Evolutionary conservation across 2,329 filamentous ascomycete genomes (phyloP), one percentile per base, ranked within the genome.

Genomic region (Aspergillus hiratsukae): DNA sequence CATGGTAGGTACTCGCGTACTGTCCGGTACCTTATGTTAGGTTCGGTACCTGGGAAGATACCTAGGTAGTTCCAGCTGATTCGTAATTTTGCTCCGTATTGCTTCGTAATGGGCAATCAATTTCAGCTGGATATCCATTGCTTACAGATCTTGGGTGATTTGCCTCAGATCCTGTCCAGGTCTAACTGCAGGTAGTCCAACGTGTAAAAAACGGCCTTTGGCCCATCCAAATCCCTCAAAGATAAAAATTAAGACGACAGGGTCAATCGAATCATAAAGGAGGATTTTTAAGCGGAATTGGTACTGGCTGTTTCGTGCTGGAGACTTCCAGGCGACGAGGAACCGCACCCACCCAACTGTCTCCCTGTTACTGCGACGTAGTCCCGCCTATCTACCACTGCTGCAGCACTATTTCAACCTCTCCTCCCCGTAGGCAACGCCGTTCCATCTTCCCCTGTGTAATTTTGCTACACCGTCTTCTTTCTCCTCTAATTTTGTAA

Each of bases 381-480:
- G 11, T 14, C 27, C 43, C 11, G 6, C 21, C 11, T 6, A 46
- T 10, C 11, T 6, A 46, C 43, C 11, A 27, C 43, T 14, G 23
- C 43, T 11, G 10, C 43, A 21, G 31, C 43, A 54, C 51, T 64
- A 64, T 64, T 64, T 64, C 59, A 62, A 64, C 61, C 56, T 62
- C 53, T 48, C 46, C 45, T 54, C 55, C 60, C 60, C 55, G 58
- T 56, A 60, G 55, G 54, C 54, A 61, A 55, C 55, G 52, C 53
- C 58, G 59, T 59, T 57, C 58, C 54, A 52, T 56, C 54, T 53
- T 56, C 49, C 52, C 51, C 29, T 53, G 54, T 46, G 57, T 48
- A 52, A 48, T 37, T 54, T 52, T 48, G 41, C 43, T 53, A 52
- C 31, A 55, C 48, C 29, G 52, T 51, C 43, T 43, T 52, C 49